Base-by-base conservation (phyloP, 2,329 filamentous ascomycete species). In the Colletotrichum karsti region DNA sequence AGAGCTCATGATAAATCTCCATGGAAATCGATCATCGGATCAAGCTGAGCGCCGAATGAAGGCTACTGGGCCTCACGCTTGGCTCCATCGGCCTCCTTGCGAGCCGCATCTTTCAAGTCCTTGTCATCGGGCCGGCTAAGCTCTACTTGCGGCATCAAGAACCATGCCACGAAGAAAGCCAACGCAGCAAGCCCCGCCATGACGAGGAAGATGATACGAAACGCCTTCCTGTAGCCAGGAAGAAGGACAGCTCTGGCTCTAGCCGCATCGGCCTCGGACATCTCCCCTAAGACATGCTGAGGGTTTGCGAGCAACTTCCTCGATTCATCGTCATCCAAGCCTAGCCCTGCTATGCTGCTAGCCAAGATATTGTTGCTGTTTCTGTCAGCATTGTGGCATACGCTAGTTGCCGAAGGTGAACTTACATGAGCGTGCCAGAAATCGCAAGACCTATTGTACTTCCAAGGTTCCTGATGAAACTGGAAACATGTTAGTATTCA, bases 381-480 rank as follows among this genome's bases (percentile, higher is more conserved):
- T 13, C 2, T 8, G 18, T 55, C 28, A 55, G 51, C 35, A 15
- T 6, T 9, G 2, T 15, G 3, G n/a, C n/a, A 8, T 24, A 7
- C 28, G 12, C 24, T 12, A 12, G 5, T 9, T 6, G 7, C 56
- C 9, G 10, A 18, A 28, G n/a, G 7, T 5, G 1, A 30, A 63
- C 77, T 63, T 61, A 81, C 79, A 82, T 64, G 3, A 82, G 70
- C 18, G 79, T 80, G 2, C 80, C 80, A 12, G 77, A 82, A 2
- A 81, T 74, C 6, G 80, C 79, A 20, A 82, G 73, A 0, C 80
- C 80, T 3, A 82, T 67, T 1, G 80, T 81, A 9, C 77, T 76
- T 3, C 80, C 80, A 1, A 82, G 53, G 39, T 82, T 82, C 39
- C 80, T 73, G 2, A 82, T 77, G 37, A 82, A 82, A 46, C 80